Evolutionary conservation across 2,329 filamentous ascomycete genomes (phyloP), one percentile per base, ranked within the genome.

Genomic region (Chaetomium olivaceum): DNA sequence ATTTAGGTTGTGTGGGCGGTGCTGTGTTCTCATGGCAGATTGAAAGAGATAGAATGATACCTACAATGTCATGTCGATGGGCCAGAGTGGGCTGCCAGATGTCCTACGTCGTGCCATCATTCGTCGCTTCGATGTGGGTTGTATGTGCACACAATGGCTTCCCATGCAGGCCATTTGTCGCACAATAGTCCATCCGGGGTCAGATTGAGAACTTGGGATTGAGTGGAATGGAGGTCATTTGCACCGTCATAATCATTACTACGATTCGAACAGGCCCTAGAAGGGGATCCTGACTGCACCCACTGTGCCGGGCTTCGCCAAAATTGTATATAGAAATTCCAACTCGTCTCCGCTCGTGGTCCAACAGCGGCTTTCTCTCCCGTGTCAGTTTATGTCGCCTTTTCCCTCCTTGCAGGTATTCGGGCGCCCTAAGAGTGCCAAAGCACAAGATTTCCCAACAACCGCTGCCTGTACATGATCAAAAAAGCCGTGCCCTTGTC

Each of bases 1-100:
- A 39, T 29, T 29, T 39, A 56, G 56, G 56, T 14, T 66, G 60
- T 61, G 56, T 12, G 56, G 50, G 25, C 12, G 25, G 55, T 36
- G 39, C 39, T 16, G 43, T 39, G 14, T 14, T 60, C 5, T 29
- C n/a, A 43, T 55, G 43, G 54, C 21, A 29, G 50, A 50, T 52
- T 39, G 29, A 31, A 31, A 16, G 5, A 23, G 46, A 31, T 65
- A 58, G 48, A 58, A 27, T 62, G 63, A 65, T 65, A 62, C 63
- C 63, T 65, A 11, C 19, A 55, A 55, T 23, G 54, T 43, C 21
- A 58, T 51, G 27, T 29, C 31, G 43, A 48, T 48, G 8, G 7
- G 19, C 39, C n/a, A 11, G 46, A 43, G 39, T 43, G 19, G 39
- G 39, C 39, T 43, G 16, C 39, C 39, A n/a, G 16, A 19, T 43